Base-by-base conservation (phyloP, 2,329 filamentous ascomycete species). In the Daldinia sp. region DNA sequence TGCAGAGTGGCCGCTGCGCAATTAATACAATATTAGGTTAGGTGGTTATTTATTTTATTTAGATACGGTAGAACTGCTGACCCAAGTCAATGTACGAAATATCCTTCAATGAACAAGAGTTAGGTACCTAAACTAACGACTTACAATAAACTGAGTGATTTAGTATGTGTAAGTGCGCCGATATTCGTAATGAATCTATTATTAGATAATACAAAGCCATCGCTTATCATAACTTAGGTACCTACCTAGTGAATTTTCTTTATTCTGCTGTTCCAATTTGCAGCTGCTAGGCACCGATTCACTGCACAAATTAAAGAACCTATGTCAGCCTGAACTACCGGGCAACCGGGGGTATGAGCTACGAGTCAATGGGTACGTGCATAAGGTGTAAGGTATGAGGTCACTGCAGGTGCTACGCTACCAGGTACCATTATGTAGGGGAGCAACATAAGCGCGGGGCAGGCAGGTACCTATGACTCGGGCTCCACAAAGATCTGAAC, bases 1-100 rank as follows among this genome's bases (percentile, higher is more conserved):
- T 42, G 67, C 63, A 3, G 72, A 76, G 6, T 78, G 77, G 77
- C 76, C 76, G 9, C 58, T 78, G 39, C 69, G 65, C 10, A 60
- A 64, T 50, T 74, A 48, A 73, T 51, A 28, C 1, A 18, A 12
- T 18, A 10, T 30, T 50, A 30, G 23, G 20, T 23, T 23, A 23
- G 20, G 20, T 23, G 20, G 20, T 23, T 23, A 23, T 23, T 23
- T 23, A 23, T 23, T 23, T 50, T 50, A 35, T 20, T 18, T 55
- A 51, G 35, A 67, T 37, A 37, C 18, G 18, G 51, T 54, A 26
- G 13, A 20, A 39, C 13, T 10, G 15, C 7, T 4, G 48, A 48
- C 44, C 18, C 44, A 48, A 48, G 44, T 48, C 44, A 48, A 48
- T 48, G 13, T 12, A 23, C 20, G 20, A 23, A 23, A 23, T 23